Conservation (phyloP, 805 yeast species). For the Tetrapisispora namnaoensis region DNA sequence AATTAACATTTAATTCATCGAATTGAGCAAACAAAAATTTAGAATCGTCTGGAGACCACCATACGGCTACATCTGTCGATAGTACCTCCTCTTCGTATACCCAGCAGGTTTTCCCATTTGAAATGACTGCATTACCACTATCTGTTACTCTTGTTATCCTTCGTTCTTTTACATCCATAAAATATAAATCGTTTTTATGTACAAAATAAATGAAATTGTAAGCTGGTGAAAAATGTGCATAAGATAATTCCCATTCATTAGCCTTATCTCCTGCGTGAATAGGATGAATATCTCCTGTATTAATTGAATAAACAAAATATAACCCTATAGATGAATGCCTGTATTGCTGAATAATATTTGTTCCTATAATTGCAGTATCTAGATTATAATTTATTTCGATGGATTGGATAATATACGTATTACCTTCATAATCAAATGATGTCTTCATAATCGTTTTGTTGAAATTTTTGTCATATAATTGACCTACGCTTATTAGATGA, state of each 20-base stretch:
- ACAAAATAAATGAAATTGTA: constrained; percentile 50
- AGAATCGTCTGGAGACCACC: constrained; percentile 66
- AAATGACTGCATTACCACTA: constrained; percentile 44
- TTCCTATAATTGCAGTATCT: constrained; percentile 43
- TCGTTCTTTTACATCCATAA: constrained; percentile 31
- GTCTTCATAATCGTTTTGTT: constrained; percentile 22
- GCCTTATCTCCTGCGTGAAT: constrained; percentile 14
- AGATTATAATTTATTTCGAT: constrained; percentile 37
- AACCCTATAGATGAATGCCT: constrained; percentile 58
- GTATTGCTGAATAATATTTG: constrained; percentile 45
- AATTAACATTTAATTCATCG: constrained; percentile 51
- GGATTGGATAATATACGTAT: constrained; percentile 32
- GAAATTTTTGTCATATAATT: constrained; percentile 22
- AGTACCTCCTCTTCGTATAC: constrained; percentile 76
- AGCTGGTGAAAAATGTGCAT: constrained; percentile 53
- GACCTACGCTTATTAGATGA: constrained; percentile 22
- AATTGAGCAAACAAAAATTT: constrained; percentile 44
- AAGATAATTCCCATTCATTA: constrained; percentile 17
- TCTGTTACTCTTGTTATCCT: constrained; percentile 17
- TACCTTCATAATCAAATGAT: constrained; percentile 35
- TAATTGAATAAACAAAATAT: constrained; percentile 54
- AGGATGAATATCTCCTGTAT: constrained; percentile 27
- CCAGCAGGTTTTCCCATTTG: constrained; percentile 75
- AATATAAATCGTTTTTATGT: constrained; percentile 43
- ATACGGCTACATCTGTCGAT: constrained; percentile 46